Base-by-base conservation (phyloP, 2,329 filamentous ascomycete species). In the Fusarium nodosum region DNA sequence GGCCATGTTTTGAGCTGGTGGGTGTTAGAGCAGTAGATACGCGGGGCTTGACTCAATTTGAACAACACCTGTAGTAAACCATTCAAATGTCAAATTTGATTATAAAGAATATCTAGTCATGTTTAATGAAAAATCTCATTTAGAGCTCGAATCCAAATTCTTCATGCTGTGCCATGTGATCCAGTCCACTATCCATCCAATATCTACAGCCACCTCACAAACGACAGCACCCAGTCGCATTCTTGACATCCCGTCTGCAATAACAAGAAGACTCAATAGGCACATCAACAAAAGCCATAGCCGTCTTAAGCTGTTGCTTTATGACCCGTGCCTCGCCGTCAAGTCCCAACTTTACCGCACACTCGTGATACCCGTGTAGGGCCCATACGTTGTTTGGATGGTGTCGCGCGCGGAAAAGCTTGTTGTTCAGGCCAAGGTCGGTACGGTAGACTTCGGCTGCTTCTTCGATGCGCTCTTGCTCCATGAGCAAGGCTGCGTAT, bases 361-460 rank as follows among this genome's bases (percentile, higher is more conserved):
- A 92, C 78, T 93, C 91, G 61, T 91, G 85, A 64, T 88, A 90
- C 0, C 91, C 91, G 72, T 91, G 88, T 64, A 93, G 76, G 24
- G 90, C 86, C 91, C 91, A 93, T 0, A 93, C 87, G 67, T 93
- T 93, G 51, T 89, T 89, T 7, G 86, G 88, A 77, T 93, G 91
- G 65, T 87, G 86, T 33, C 86, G 78, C 1, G 88, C 86, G 26
- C 90, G 82, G 2, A 89, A 88, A 8, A 92, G 77, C 4, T 83
- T 86, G 38, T 83, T 80, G 61, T 86, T 83, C 9, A 89, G 74
- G 0, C 89, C 89, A 13, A 91, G 77, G 66, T 91, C 88, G 0
- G 87, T 87, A 10, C 79, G 79, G 66, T 91, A 91, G 1, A 87
- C 83, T 1, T 77, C 82, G 0, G 82, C 80, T 0, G 89, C 88